phyloP scores from a whole-genome alignment of 2,329 filamentous ascomycete species.

The Raffaelea albimanens region DNA sequence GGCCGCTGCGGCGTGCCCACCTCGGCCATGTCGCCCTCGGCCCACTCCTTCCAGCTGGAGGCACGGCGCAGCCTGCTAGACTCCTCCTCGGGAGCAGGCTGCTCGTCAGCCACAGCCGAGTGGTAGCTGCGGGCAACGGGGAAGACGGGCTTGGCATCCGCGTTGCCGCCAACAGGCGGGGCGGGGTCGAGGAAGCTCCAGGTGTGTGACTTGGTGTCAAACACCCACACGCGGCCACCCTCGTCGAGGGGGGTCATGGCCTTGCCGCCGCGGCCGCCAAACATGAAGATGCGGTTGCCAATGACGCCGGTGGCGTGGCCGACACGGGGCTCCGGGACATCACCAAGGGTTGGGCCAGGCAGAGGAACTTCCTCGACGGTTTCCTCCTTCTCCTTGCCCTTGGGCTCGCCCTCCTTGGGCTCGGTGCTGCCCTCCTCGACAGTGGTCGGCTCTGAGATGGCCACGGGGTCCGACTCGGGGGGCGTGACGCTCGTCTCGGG shows the following conservation, averaged over 20 bases:
- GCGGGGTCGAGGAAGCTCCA: slow-evolving; percentile 59
- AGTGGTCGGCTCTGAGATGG: slow-evolving; percentile 4
- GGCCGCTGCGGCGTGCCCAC: slow-evolving; percentile 51
- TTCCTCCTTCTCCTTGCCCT: slow-evolving; percentile 2
- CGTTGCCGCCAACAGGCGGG: slow-evolving; percentile 19
- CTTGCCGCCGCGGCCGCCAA: slow-evolving; percentile 65
- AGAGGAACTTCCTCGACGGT: slow-evolving; percentile 6
- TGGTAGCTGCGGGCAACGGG: slow-evolving; percentile 67
- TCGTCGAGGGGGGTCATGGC: slow-evolving; percentile 67
- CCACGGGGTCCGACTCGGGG: slow-evolving; percentile 12
- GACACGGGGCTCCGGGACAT: slow-evolving; percentile 57
- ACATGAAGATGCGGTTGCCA: slow-evolving; percentile 64
- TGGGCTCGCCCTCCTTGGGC: slow-evolving; percentile 15
- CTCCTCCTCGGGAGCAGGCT: slow-evolving; percentile 14
- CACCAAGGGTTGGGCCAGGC: slow-evolving; percentile 25
- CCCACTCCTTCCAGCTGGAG: slow-evolving; percentile 46
- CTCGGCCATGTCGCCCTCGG: slow-evolving; percentile 41
- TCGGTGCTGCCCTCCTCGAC: slow-evolving; percentile 16
- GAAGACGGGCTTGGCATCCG: slow-evolving; percentile 17
- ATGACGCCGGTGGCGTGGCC: slow-evolving; percentile 65
- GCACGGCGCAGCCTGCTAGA: slow-evolving; percentile 23
- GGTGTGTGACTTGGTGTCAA: slow-evolving; percentile 50
- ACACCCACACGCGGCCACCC: slow-evolving; percentile 65
- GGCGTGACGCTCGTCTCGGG: slow-evolving; percentile 11
- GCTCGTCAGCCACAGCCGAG: slow-evolving; percentile 40